Base-by-base conservation (phyloP, 805 yeast species). In the Zygosaccharomyces kombuchaensis region DNA sequence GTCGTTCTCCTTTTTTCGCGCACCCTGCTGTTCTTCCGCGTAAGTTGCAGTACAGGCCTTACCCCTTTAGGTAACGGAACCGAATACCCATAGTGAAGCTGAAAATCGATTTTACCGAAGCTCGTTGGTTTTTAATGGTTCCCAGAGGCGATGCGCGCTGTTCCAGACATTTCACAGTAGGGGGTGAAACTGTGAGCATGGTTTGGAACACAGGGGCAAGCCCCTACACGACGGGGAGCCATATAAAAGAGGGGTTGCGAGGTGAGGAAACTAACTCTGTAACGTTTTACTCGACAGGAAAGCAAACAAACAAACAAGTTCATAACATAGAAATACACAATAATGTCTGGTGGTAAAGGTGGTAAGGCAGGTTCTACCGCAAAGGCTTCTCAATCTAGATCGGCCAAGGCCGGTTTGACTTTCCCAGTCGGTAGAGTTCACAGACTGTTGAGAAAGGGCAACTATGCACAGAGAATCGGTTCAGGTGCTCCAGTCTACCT, bases 371-470 rank as follows among this genome's bases (percentile, higher is more conserved):
- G 96, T 68, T 78, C 95, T 60, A 74, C 95, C 63, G 90, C 88
- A 71, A 91, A 91, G 77, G 89, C 95, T 66, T 84, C 97, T 68
- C 93, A 91, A 78, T 86, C 97, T 47, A 88, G 98, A 83, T 91
- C 98, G 61, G 84, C 96, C 56, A 91, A 89, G 80, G 97, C 98
- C 69, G 98, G 97, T 73, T 82, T 91, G 69, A 87, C 95, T 65
- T 91, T 91, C 95, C 98, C 98, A 77, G 98, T 91, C 60, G 98
- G 98, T 74, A 90, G 98, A 83, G 93, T 91, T 62, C 96, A 91
- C 80, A 84, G 97, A 77, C 80, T 90, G 63, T 76, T 91, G 68
- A 87, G 95, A 82, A 88, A 85, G 76, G 96, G 96, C 71, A 87
- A 90, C 84, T 87, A 91, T 78, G 95, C 97, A 67, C 95, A 90